A percentile compares a stretch with the other conserved stretches of the same genome.
Conservation (phyloP, 148 eudicot species). For the Cornus kousa region DNA sequence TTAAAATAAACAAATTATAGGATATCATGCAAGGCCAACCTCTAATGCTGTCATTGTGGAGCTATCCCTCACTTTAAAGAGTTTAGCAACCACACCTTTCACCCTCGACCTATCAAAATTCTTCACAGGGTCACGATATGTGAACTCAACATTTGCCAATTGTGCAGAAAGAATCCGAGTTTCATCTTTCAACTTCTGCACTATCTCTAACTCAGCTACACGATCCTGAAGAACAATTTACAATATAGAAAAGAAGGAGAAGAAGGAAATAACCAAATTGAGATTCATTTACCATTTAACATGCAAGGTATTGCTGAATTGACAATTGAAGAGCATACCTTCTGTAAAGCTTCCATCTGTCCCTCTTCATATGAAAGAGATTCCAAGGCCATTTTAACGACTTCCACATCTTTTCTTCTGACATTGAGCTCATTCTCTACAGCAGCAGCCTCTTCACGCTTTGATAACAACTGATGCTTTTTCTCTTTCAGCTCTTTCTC, state of each 20-base stretch:
- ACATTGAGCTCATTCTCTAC: constrained; percentile 64
- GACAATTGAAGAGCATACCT: constrained; percentile 39
- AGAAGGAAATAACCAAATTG: neutral
- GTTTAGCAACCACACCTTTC: constrained; percentile 96
- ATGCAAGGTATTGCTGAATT: neutral
- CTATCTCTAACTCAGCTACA: constrained; percentile 53
- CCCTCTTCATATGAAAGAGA: constrained; percentile 73
- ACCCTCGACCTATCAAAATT: constrained; percentile 85
- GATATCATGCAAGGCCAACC: constrained; percentile 43
- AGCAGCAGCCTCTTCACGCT: constrained; percentile 76
- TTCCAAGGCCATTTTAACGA: constrained; percentile 53
- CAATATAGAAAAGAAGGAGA: neutral
- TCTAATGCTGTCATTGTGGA: constrained; percentile 90
- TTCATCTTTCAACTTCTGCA: constrained; percentile 77
- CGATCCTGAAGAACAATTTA: constrained; percentile 53
- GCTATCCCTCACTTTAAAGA: constrained; percentile 90
- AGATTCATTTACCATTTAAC: neutral
- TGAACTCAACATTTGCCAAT: constrained; percentile 76
- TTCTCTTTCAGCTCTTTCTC: constrained; percentile 91
- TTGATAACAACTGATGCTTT: constrained; percentile 58
- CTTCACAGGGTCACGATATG: constrained; percentile 69
- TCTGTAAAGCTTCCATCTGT: constrained; percentile 69
- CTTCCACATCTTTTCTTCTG: constrained; percentile 67
- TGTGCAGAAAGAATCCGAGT: constrained; percentile 62
- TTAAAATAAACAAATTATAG: neutral